phyloP scores from a whole-genome alignment of 495 filamentous ascomycete genomes.

The Aspergillus nidulans region DNA sequence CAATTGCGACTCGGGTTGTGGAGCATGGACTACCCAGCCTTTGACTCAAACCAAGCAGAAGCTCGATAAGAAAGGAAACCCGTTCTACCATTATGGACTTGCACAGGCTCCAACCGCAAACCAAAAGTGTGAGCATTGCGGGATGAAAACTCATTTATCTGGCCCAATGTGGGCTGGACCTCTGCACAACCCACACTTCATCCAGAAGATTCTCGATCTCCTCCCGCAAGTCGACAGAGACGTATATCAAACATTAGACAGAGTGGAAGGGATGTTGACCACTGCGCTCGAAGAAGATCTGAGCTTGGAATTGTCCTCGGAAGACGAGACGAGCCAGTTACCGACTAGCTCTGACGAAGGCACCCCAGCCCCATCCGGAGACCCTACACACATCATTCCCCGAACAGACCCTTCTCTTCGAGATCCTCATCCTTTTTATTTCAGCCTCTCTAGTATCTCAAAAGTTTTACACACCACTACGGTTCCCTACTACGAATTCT shows the following conservation, averaged over 20 bases:
- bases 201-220: slow-evolving; percentile 66
- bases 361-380: slow-evolving; percentile 17
- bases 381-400: slow-evolving; percentile 29
- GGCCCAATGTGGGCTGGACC: slow-evolving; percentile 95
- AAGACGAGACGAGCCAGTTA: slow-evolving; percentile 2
- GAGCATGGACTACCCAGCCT: slow-evolving; percentile 76
- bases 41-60: slow-evolving; percentile 61
- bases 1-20: slow-evolving; percentile 84
- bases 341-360: slow-evolving; percentile 7
- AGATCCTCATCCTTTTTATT: slow-evolving; percentile 79
- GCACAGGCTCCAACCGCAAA: slow-evolving; percentile 61
- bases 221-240: slow-evolving; percentile 57
- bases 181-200: slow-evolving; percentile 76
- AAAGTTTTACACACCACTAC: slow-evolving; percentile 73
- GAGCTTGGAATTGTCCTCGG: slow-evolving; percentile 19
- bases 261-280: slow-evolving; percentile 88
- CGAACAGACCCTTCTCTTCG: slow-evolving; percentile 49
- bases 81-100: slow-evolving; percentile 69
- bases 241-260: slow-evolving; percentile 69
- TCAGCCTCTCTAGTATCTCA: slow-evolving; percentile 66
- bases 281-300: slow-evolving; percentile 76
- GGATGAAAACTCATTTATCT: slow-evolving; percentile 75
- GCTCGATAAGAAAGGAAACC: slow-evolving; percentile 62
- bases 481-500: slow-evolving; percentile 63
- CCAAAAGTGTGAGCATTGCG: slow-evolving; percentile 73